Percentiles rank a stretch among this genome's conserved stretches.
Evolutionary conservation across 257 asterid genomes (phyloP).

Genomic region (Salvia hispanica): DNA sequence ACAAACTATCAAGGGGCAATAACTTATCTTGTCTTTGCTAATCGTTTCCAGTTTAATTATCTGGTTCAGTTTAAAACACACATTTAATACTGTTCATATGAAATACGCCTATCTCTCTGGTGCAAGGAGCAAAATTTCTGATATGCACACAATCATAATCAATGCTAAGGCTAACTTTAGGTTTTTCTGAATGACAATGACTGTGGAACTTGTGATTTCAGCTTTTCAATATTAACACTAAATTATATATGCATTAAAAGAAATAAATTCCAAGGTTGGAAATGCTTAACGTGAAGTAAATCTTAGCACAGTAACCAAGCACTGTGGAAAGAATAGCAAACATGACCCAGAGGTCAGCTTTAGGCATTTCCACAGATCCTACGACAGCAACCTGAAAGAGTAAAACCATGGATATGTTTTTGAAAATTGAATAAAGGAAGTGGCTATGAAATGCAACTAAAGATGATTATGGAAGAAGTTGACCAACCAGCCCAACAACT

Average conservation of each 20-base stretch:
- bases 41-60: conserved; percentile 1
- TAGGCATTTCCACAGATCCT: conserved; percentile 94
- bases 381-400: conserved; percentile 87
- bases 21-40: background rate
- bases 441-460: conserved; percentile 8
- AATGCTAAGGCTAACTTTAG: background rate
- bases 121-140: conserved; percentile 7
- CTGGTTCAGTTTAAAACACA: background rate
- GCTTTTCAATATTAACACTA: conserved; percentile 12
- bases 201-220: conserved; percentile 9
- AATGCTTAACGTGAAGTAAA: conserved; percentile 88
- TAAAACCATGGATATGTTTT: conserved; percentile 19
- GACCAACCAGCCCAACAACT: conserved; percentile 92
- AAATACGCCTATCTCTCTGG: background rate
- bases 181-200: conserved; percentile 7
- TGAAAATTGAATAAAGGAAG: background rate
- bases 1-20: background rate
- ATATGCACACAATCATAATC: conserved; percentile 10
- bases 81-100: background rate
- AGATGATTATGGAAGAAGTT: conserved; percentile 25
- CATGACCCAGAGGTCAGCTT: conserved; percentile 97
- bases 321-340: conserved; percentile 91
- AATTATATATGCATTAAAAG: conserved; percentile 8
- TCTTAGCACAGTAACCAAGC: conserved; percentile 94
- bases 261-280: conserved; percentile 23